phyloP scores from a whole-genome alignment of 164 flowering plant genomes.

The Macadamia tetraphylla region DNA sequence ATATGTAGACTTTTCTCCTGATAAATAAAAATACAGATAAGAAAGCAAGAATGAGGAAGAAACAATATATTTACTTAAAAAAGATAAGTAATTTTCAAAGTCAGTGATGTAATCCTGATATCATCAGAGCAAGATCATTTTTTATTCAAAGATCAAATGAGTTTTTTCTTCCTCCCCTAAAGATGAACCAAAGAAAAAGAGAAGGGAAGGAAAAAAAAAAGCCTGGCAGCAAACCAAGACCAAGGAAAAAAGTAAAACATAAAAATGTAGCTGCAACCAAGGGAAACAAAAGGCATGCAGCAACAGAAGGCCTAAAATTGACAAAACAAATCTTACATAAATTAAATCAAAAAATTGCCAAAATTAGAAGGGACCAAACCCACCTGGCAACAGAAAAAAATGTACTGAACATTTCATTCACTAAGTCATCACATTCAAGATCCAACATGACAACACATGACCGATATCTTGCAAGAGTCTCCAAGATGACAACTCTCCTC shows the following conservation, averaged over 20 bases:
- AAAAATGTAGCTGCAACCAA: too few relatives aligned
- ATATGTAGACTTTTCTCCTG: too few relatives aligned
- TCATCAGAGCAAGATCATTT: neutral
- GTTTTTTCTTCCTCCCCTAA: too few relatives aligned
- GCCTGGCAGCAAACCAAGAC: too few relatives aligned
- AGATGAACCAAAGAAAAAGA: too few relatives aligned
- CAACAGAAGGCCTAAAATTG: too few relatives aligned
- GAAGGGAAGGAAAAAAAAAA: too few relatives aligned
- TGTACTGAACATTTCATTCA: conserved; percentile 74
- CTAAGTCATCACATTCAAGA: conserved; percentile 92
- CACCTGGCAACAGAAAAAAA: conserved; percentile 87
- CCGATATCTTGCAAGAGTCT: conserved; percentile 90
- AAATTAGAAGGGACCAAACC: conserved; percentile 3
- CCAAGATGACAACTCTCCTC: conserved; percentile 84
- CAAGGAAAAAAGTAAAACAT: too few relatives aligned
- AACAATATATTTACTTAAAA: neutral
- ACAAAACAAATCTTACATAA: neutral
- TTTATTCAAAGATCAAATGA: too few relatives aligned
- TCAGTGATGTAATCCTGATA: neutral
- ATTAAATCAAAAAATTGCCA: neutral
- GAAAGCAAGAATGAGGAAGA: neutral
- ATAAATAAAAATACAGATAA: neutral
- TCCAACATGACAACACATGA: conserved; percentile 98
- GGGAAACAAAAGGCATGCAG: too few relatives aligned
- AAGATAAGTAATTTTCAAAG: neutral